Conservation (phyloP, 1,139 yeast genomes). For the Taphrina sp. region DNA sequence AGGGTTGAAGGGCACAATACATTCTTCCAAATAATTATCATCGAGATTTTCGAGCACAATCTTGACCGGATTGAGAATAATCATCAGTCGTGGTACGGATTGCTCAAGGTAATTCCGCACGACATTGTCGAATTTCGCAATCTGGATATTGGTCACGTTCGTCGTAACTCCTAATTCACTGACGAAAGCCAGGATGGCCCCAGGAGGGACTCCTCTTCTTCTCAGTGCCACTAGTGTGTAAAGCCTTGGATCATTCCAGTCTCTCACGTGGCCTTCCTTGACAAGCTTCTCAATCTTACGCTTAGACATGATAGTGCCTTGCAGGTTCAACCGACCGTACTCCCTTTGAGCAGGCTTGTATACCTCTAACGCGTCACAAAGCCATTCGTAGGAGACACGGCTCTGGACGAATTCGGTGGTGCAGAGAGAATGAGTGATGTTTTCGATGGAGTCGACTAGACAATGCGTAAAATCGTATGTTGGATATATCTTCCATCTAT, state of each 20-base stretch:
- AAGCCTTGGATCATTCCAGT: conserved; percentile 98
- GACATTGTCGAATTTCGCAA: conserved; percentile 81
- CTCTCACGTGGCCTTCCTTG: conserved; percentile 75
- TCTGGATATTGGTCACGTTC: conserved; percentile 85
- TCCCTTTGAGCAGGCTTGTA: conserved; percentile 99
- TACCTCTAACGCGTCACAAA: conserved; percentile 90
- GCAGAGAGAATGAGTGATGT: conserved; percentile 55
- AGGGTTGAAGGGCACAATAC: conserved; percentile 86
- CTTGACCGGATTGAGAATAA: conserved; percentile 82
- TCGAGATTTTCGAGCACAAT: conserved; percentile 78
- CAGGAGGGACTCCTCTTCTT: conserved; percentile 99
- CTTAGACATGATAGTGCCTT: conserved; percentile 92
- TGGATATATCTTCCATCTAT: conserved; percentile 96
- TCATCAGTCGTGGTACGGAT: conserved; percentile 92
- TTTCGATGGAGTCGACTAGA: conserved; percentile 95
- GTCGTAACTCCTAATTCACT: conserved; percentile 97
- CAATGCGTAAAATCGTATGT: conserved; percentile 99
- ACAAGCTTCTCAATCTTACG: conserved; percentile 93
- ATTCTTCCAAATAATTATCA: conserved; percentile 66
- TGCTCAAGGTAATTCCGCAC: conserved; percentile 84
- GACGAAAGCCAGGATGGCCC: conserved; percentile 88
- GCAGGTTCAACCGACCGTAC: conserved; percentile 90
- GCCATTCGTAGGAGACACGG: conserved; percentile 96
- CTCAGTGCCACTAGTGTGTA: conserved; percentile 91
- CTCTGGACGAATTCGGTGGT: conserved; percentile 63